These are phyloP conservation scores for Coniosporium tulheliwenetii DNA, from an alignment of 2,329 filamentous ascomycete species.

Conservation along the genomic window DNA sequence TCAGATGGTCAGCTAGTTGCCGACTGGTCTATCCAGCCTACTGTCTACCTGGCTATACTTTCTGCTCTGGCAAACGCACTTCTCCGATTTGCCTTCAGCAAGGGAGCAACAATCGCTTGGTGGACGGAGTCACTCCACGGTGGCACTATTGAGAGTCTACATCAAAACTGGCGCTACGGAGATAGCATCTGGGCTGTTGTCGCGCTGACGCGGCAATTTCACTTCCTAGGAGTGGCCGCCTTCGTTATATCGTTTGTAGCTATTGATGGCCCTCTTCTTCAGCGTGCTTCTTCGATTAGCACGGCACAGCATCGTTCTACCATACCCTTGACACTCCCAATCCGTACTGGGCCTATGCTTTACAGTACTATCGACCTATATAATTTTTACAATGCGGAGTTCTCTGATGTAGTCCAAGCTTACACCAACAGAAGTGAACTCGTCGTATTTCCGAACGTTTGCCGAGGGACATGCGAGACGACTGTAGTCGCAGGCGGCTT, in stretches of 20 bases:
- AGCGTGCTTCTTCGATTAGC: not conserved
- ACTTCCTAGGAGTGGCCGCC: not conserved
- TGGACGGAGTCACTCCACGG: slow-evolving; percentile 1
- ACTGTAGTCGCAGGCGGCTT: not conserved
- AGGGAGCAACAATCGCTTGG: slow-evolving; percentile 4
- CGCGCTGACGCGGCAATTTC: not conserved
- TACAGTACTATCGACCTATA: not conserved
- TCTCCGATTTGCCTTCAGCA: slow-evolving; percentile 1
- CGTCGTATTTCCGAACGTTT: not conserved
- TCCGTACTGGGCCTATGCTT: not conserved
- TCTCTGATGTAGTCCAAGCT: not conserved
- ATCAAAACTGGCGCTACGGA: slow-evolving; percentile 15
- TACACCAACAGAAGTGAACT: not conserved
- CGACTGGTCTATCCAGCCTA: slow-evolving; percentile 1
- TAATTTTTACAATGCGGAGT: not conserved
- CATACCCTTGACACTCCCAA: not conserved
- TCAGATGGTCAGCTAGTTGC: slow-evolving; percentile 1
- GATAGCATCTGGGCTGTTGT: slow-evolving; percentile 12
- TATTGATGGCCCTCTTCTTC: not conserved
- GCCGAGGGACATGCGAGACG: not conserved
- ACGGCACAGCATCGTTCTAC: not conserved
- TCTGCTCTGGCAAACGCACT: slow-evolving; percentile 2
- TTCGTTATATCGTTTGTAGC: not conserved
- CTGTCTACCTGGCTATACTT: slow-evolving; percentile 3
- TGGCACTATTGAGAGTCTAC: not conserved